phyloP scores from a whole-genome alignment of 1,139 yeast genomes.

The Lodderomyces theae region DNA sequence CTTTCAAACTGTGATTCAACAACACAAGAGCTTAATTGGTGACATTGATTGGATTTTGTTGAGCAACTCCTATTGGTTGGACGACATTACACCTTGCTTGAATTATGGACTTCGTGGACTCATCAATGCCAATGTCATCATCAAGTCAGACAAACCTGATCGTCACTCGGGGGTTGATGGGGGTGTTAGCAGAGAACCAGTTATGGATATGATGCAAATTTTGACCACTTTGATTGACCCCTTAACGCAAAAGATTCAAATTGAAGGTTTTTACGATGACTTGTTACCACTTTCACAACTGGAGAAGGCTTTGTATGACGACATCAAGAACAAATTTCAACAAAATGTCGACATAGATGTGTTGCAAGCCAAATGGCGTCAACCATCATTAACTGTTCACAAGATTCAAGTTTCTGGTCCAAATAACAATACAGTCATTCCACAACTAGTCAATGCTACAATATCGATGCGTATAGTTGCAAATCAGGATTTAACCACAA shows the following conservation, averaged over 20 bases:
- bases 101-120: slow-evolving; percentile 95
- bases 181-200: slow-evolving; percentile 85
- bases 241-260: slow-evolving; percentile 51
- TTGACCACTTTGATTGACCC: slow-evolving; percentile 61
- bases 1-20: slow-evolving; percentile 61
- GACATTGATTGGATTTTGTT: slow-evolving; percentile 82
- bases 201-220: slow-evolving; percentile 76
- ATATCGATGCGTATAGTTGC: slow-evolving; percentile 88
- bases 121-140: slow-evolving; percentile 69
- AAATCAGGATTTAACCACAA: slow-evolving; percentile 64
- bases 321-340: slow-evolving; percentile 47
- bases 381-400: slow-evolving; percentile 89
- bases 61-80: slow-evolving; percentile 93
- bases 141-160: slow-evolving; percentile 75
- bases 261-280: slow-evolving; percentile 71
- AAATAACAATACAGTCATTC: slow-evolving; percentile 84
- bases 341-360: slow-evolving; percentile 41
- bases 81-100: slow-evolving; percentile 82
- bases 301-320: slow-evolving; percentile 61
- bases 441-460: slow-evolving; percentile 73
- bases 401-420: slow-evolving; percentile 87
- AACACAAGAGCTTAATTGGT: slow-evolving; percentile 55
- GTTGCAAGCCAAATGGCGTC: slow-evolving; percentile 83
- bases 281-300: slow-evolving; percentile 53
- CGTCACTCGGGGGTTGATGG: slow-evolving; percentile 97